Evolutionary conservation across 768 basidiomycete genomes (phyloP).

Genomic region (Lactifluus piperatus): DNA sequence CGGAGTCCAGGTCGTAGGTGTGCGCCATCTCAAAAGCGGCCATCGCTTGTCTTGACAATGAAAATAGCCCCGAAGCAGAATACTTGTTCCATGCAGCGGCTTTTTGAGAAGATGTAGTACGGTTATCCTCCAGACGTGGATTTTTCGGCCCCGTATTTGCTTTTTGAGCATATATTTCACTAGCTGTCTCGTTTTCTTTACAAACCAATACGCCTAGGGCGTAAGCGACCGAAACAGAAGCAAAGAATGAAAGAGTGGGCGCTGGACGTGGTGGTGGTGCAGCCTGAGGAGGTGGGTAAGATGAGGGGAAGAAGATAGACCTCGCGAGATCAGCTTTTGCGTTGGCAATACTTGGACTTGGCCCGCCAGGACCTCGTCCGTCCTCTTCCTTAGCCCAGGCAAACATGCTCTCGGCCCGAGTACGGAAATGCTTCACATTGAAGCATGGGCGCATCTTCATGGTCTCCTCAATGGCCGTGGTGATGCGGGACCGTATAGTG

Average conservation of each 20-base stretch:
- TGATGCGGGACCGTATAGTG: slow-evolving; percentile 31
- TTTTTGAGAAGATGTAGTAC: slow-evolving; percentile 4
- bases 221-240: slow-evolving; percentile 17
- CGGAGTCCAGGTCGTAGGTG: slow-evolving; percentile 45
- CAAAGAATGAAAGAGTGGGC: slow-evolving; percentile 21
- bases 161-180: slow-evolving; percentile 9
- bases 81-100: slow-evolving; percentile 11
- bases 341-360: neutral
- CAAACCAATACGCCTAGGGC: slow-evolving; percentile 17
- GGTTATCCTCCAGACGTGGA: slow-evolving; percentile 16
- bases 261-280: neutral
- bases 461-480: slow-evolving; percentile 33
- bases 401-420: slow-evolving; percentile 38
- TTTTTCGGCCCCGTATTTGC: slow-evolving; percentile 5
- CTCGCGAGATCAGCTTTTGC: slow-evolving; percentile 18
- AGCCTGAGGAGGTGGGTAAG: neutral
- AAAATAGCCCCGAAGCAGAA: slow-evolving; percentile 31
- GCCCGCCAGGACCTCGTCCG: slow-evolving; percentile 7
- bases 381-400: slow-evolving; percentile 31
- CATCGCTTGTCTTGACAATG: slow-evolving; percentile 42
- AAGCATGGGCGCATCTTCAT: slow-evolving; percentile 43
- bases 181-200: slow-evolving; percentile 17
- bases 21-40: slow-evolving; percentile 34
- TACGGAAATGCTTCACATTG: slow-evolving; percentile 39
- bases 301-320: slow-evolving; percentile 15